Conservation (phyloP, 352 stramenopile genomes). For the Phytopythium oedochilum region DNA sequence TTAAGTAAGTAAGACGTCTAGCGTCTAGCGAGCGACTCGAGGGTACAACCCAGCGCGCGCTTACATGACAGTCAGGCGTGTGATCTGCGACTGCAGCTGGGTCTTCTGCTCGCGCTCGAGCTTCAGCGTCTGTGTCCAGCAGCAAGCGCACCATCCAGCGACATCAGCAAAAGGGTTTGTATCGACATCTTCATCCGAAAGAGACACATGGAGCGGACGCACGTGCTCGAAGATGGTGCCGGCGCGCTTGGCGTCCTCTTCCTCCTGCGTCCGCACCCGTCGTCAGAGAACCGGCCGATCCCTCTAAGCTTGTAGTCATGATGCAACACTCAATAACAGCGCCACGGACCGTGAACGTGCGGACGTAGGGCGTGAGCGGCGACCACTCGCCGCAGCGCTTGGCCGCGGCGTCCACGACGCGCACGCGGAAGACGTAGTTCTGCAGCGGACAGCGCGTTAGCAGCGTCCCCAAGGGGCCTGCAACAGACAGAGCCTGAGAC, state of each 20-base stretch:
- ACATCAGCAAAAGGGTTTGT: neutral
- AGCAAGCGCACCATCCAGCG: too few relatives aligned
- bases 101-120: conserved; percentile 75
- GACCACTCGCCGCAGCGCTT: conserved; percentile 78
- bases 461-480: too few relatives aligned
- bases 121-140: conserved; percentile 45
- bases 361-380: conserved; percentile 55
- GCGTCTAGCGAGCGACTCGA: neutral
- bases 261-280: conserved; percentile 24
- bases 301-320: too few relatives aligned
- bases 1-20: too few relatives aligned
- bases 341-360: conserved; percentile 65
- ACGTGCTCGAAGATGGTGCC: conserved; percentile 84
- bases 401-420: conserved; percentile 53
- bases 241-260: conserved; percentile 82
- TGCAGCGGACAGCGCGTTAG: conserved; percentile 9
- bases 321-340: too few relatives aligned
- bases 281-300: too few relatives aligned
- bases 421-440: conserved; percentile 79
- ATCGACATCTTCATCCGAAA: neutral
- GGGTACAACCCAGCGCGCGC: neutral
- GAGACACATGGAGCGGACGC: conserved; percentile 1
- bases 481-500: too few relatives aligned
- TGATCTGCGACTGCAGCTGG: conserved; percentile 69
- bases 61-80: conserved; percentile 70